Evolutionary conservation across 2,329 filamentous ascomycete species (phyloP), one percentile per base, ranked within the genome.

Genomic region (Catunica adiposa): DNA sequence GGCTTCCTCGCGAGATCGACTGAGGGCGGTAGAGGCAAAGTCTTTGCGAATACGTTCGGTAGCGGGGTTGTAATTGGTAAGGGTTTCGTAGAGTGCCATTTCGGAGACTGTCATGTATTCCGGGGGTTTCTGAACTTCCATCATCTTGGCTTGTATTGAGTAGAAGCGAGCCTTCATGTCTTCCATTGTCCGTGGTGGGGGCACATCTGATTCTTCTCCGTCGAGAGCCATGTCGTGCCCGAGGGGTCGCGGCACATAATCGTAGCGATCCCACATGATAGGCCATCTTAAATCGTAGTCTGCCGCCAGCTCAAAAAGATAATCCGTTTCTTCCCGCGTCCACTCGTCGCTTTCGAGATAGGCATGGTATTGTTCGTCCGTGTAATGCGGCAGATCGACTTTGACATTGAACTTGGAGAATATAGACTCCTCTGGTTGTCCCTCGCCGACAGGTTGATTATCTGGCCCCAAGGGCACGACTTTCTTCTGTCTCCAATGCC

Each of bases 101-200:
- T 98, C 89, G 1, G 84, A 74, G 42, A 83, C 80, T 23, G 86
- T 88, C 92, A 98, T 97, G 66, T 81, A 86, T 59, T 86, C 83
- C 0, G 85, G 80, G 0, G 87, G 86, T 58, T 86, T 89, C 62
- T 87, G 79, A 5, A 87, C 71, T 1, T 83, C 82, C 74, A 94
- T 86, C 73, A 92, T 83, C 63, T 82, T 85, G 7, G 86, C 84
- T 1, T 85, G 86, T 37, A 97, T 80, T 55, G 83, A 79, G 68
- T 97, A 98, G 70, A 94, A 97, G 54, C 92, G 79, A 15, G 83
- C 78, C 68, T 98, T 98, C 59, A 98, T 72, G 59, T 95, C 88
- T 66, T 98, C 92, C 74, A 96, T 81, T 1, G 80, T 82, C 44
- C 92, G 80, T 23, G 25, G 14, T 51, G 48, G 23, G 11, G 48